Conservation (phyloP, 257 asterid species). For the Jasminum sambac region DNA sequence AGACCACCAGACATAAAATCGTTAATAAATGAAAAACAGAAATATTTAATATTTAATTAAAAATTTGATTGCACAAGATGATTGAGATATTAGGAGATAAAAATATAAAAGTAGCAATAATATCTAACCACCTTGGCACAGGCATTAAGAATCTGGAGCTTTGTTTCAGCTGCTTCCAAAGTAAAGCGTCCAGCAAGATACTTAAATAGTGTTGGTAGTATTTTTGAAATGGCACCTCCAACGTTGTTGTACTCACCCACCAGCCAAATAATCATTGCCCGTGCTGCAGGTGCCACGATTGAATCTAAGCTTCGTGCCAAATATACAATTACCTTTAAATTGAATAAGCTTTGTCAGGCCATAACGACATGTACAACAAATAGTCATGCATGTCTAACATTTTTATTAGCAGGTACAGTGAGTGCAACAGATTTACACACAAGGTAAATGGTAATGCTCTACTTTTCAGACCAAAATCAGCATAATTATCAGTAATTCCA, state of each 20-base stretch:
- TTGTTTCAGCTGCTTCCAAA: slow-evolving; percentile 43
- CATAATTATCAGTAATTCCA: background rate
- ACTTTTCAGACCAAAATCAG: background rate
- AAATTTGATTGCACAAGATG: background rate
- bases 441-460: background rate
- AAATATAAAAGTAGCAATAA: background rate
- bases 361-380: background rate
- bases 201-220: slow-evolving; percentile 55
- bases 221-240: slow-evolving; percentile 61
- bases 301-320: slow-evolving; percentile 80
- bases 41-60: slow-evolving; percentile 16
- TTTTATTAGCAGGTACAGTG: background rate
- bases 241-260: slow-evolving; percentile 74
- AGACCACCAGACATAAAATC: slow-evolving; percentile 14
- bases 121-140: slow-evolving; percentile 37
- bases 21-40: slow-evolving; percentile 9
- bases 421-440: background rate
- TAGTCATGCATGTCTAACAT: background rate
- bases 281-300: slow-evolving; percentile 73
- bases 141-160: slow-evolving; percentile 56
- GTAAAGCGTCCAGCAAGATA: slow-evolving; percentile 46
- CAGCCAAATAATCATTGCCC: slow-evolving; percentile 96
- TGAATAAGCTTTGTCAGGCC: slow-evolving; percentile 20
- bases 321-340: slow-evolving; percentile 75
- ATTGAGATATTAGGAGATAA: background rate